A percentile compares a stretch with the other conserved stretches of the same genome.
Evolutionary conservation across 441 rosid genomes (phyloP).

Genomic region (Pelargonium fulgidum): DNA sequence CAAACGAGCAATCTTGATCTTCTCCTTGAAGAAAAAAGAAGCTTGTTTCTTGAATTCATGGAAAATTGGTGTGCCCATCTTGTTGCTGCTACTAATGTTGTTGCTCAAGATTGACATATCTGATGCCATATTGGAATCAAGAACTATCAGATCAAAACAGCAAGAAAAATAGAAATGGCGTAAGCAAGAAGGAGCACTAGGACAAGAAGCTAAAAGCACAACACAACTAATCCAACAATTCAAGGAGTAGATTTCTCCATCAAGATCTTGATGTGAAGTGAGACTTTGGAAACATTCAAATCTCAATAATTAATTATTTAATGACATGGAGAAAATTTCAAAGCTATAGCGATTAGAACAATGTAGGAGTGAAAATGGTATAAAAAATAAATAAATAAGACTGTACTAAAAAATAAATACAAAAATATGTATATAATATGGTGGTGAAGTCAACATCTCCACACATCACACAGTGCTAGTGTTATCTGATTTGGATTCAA

Average conservation of each 20-base stretch:
- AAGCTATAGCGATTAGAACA: too few species aligned
- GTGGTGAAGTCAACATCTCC: too few species aligned
- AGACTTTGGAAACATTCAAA: background rate
- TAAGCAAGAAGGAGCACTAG: background rate
- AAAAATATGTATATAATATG: too few species aligned
- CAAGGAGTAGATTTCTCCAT: conserved; percentile 1
- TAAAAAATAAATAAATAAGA: too few species aligned
- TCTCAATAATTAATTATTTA: too few species aligned
- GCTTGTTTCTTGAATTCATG: conserved; percentile 76
- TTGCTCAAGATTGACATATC: background rate
- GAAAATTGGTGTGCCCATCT: conserved; percentile 39
- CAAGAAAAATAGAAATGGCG: background rate
- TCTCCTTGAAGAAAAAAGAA: conserved; percentile 82
- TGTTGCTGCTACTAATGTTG: background rate
- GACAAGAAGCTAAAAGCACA: too few species aligned
- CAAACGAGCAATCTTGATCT: conserved; percentile 78
- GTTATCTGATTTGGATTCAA: too few species aligned
- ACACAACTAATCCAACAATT: background rate
- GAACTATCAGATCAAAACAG: background rate
- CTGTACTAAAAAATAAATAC: too few species aligned
- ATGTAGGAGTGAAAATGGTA: too few species aligned
- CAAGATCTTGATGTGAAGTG: background rate
- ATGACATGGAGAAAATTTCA: too few species aligned
- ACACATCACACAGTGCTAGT: too few species aligned
- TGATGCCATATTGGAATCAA: background rate